phyloP scores from a whole-genome alignment of 2,329 filamentous ascomycete species.

The Didymella exigua region DNA sequence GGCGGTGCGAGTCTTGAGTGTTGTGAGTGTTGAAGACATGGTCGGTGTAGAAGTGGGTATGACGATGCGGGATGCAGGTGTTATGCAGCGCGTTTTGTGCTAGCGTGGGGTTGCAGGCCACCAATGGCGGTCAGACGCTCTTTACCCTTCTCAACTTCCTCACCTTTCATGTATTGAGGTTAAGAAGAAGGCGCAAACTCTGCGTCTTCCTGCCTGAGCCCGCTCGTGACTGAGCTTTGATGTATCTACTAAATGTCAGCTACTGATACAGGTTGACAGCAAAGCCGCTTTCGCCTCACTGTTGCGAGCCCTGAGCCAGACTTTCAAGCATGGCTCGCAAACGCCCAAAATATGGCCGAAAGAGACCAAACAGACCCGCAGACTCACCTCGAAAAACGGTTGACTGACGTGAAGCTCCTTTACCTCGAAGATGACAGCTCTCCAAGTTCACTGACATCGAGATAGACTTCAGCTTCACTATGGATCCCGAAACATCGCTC shows the following conservation, averaged over 20 bases:
- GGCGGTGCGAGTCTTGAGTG: conserved; percentile 19
- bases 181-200: conserved; percentile 1
- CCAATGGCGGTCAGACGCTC: conserved; percentile 1
- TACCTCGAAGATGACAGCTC: neutral
- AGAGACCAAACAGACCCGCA: neutral
- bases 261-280: neutral
- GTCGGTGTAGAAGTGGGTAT: conserved; percentile 33
- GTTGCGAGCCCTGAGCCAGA: neutral
- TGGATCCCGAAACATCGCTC: conserved; percentile 19
- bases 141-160: conserved; percentile 3
- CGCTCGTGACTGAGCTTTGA: neutral
- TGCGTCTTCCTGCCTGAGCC: conserved; percentile 3
- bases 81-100: conserved; percentile 33
- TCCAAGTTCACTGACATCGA: neutral
- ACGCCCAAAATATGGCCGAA: neutral
- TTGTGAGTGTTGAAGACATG: conserved; percentile 38
- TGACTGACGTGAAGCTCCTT: conserved; percentile 3
- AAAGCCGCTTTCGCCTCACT: neutral
- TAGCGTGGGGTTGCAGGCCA: conserved; percentile 27
- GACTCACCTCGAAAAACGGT: neutral
- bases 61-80: conserved; percentile 29
- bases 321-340: neutral
- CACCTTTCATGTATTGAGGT: neutral
- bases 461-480: conserved; percentile 12
- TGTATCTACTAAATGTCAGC: neutral